Evolutionary conservation across 257 asterid genomes (phyloP), one percentile per base, ranked within the genome.

Genomic region (Rubia yunnanensis): DNA sequence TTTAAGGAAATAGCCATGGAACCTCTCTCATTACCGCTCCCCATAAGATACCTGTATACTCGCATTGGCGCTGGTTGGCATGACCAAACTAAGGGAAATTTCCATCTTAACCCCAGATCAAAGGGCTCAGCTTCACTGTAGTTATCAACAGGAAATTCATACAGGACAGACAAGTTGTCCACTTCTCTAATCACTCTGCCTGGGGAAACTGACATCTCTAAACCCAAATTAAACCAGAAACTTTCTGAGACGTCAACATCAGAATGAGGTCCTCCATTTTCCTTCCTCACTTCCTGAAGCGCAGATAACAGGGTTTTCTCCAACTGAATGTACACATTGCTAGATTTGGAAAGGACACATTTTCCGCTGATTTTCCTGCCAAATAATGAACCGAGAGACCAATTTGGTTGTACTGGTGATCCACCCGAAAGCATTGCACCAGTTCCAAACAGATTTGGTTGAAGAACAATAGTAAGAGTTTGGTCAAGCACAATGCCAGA

Each of bases 21-120:
- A 67, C 99, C 99, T 75, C 96, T 86, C 73, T 88, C 99, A 39
- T 90, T 94, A 68, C 99, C 99, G 66, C 99, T 94, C 30, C 99
- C 98, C 86, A 88, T 75, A 66, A 94, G 76, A 77, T 90, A 94
- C 70, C 98, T 87, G 76, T 81, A 86, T 63, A 85, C 84, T 70
- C 72, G 95, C 39, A 88, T 74, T 35, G 98, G 98, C 39, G 99
- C 88, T 78, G 82, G 89, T 76, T 57, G 73, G 75, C 89, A 82
- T 28, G 95, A 84, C 99, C 99, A 94, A 24, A 55, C 69, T 34
- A 88, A 74, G 27, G 97, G 95, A 28, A 56, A 74, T 83, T 90
- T 94, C 98, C 99, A 94, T 70, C 76, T 77, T 59, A 94, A 78
- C 57, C 81, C 88, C 82, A 94, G 79, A 79, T 90, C 95, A 62